A percentile compares a stretch with the other conserved stretches of the same genome.
These are phyloP conservation scores for Malus hybrid DNA, from an alignment of 331 rosid species.

Conservation along the genomic window DNA sequence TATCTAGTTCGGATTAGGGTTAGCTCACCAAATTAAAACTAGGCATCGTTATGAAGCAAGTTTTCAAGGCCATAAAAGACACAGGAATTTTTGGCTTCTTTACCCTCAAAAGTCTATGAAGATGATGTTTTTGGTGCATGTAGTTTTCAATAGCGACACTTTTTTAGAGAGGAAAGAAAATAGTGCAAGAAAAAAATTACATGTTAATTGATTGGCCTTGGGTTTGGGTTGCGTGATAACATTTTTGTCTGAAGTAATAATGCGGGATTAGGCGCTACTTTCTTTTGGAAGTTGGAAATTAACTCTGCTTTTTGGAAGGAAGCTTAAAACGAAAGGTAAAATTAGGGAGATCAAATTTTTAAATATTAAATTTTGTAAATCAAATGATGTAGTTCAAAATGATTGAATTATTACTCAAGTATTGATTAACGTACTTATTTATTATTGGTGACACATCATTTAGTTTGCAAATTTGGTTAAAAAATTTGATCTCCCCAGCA, in stretches of 20 bases:
- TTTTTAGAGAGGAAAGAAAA: neutral
- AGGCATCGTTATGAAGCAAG: neutral
- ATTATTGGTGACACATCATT: too few species aligned
- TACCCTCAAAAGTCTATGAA: neutral
- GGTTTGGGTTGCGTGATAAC: neutral
- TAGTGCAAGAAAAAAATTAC: neutral
- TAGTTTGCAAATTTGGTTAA: too few species aligned
- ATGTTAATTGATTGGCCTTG: neutral
- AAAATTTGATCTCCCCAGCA: accelerated
- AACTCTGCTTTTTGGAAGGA: neutral
- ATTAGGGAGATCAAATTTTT: too few species aligned
- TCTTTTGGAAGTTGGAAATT: neutral
- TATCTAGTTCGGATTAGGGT: too few species aligned
- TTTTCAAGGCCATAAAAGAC: neutral
- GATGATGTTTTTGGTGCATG: neutral
- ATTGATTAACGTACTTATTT: too few species aligned
- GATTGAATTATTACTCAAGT: too few species aligned
- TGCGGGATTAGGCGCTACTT: neutral
- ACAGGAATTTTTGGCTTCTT: neutral
- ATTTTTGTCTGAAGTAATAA: neutral
- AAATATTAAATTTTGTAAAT: too few species aligned
- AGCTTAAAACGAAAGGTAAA: too few species aligned
- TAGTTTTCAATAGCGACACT: neutral
- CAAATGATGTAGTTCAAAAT: too few species aligned
- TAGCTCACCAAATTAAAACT: neutral